A percentile compares a stretch with the other conserved stretches of the same genome.
Evolutionary conservation across 2,329 filamentous ascomycete genomes (phyloP).

Genomic region (Clarireedia hainanense): DNA sequence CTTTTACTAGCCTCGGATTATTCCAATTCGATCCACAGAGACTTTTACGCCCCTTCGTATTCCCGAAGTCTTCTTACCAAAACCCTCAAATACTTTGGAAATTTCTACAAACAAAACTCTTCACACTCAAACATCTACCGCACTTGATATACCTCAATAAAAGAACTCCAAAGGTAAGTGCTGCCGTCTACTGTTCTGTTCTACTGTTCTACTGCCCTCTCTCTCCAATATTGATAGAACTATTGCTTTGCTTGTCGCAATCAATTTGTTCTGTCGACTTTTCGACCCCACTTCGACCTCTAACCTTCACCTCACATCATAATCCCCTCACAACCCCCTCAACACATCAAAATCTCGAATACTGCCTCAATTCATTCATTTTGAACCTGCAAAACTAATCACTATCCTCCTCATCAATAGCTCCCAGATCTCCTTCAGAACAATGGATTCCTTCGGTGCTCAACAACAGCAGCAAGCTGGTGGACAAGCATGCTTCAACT

Average conservation of each 20-base stretch:
- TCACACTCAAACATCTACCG: no score
- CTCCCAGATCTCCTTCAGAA: constrained; percentile 15
- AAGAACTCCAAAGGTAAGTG: no score
- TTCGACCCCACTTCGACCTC: constrained; percentile 7
- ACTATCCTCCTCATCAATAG: constrained; percentile 5
- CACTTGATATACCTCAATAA: no score
- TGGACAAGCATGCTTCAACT: constrained; percentile 42
- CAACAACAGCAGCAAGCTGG: constrained; percentile 11
- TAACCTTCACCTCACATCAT: no score
- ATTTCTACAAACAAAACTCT: no score
- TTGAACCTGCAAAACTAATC: constrained; percentile 2
- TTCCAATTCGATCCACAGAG: not conserved
- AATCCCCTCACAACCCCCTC: not conserved
- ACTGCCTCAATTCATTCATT: not conserved
- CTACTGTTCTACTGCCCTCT: no score
- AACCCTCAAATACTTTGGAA: no score
- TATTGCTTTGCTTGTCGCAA: not conserved
- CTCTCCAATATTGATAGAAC: no score
- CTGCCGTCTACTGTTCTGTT: no score
- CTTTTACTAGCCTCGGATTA: not conserved
- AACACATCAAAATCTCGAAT: no score
- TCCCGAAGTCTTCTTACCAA: not conserved
- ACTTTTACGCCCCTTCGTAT: not conserved
- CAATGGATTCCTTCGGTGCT: constrained; percentile 25
- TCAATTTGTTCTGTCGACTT: not conserved